Evolutionary conservation across 352 stramenopile species (phyloP), one percentile per base, ranked within the genome.

Genomic region (Globisporangium apiculatum): DNA sequence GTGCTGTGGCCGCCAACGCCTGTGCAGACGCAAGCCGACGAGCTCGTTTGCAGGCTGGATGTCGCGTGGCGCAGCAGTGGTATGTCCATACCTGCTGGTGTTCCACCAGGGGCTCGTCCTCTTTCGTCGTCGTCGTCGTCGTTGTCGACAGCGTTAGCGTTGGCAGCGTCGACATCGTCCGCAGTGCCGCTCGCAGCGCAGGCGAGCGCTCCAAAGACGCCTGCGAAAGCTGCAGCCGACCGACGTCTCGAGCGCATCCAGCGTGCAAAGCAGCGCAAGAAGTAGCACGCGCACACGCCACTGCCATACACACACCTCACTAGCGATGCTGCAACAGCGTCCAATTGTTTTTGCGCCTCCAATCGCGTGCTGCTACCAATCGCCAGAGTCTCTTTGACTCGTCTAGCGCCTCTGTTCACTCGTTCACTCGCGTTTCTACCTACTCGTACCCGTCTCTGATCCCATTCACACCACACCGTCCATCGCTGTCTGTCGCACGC

Each of bases 241-340:
- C 64, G 64, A 38, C 56, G 57, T 5, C 12, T 64, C 36, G 61
- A 65, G 50, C 61, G 61, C 31, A 55, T 67, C 37, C 61, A 67
- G 45, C 59, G 64, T 24, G 61, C 64, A 50, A 67, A 66, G 47
- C 53, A 51, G 41, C 53, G 45, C 3, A 55, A 51, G 24, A 36
- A 56, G 41, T 11, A 17, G 15, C 45, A 17, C 24, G 24, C 24
- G 24, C 24, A 31, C 24, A 31, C 24, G 24, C 24, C 24, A 31
- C 24, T 31, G 2, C 24, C 24, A 31, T 31, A 2, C 24, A 31
- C 24, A 31, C 24, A 31, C 24, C 24, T 31, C 24, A 3, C 24
- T 31, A 31, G 24, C 24, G 24, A 31, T 31, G 24, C 24, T 31
- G 24, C 24, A 31, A 31, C 24, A 31, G 24, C 24, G 24, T 31